Conservation (phyloP, 2,329 filamentous ascomycete species). For the Colletotrichum sp. region DNA sequence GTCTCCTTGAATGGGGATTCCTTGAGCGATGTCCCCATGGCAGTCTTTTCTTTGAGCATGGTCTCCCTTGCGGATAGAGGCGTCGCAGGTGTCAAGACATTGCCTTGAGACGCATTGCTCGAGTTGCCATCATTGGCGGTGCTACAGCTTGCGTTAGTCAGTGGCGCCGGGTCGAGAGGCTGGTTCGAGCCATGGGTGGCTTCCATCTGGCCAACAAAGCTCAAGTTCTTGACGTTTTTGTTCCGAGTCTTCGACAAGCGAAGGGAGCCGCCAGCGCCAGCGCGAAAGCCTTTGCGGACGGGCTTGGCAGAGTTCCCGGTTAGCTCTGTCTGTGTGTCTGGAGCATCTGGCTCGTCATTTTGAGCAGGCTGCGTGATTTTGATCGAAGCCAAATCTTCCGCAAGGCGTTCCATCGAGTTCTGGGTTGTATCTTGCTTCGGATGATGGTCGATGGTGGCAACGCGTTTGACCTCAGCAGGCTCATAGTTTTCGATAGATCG, state of each 20-base stretch:
- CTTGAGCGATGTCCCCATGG: too few species aligned
- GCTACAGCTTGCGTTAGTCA: background rate
- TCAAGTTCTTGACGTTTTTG: slow-evolving; percentile 4
- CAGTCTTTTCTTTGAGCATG: background rate
- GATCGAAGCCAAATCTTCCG: background rate
- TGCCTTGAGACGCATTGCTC: background rate
- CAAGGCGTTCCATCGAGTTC: background rate
- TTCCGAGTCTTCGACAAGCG: slow-evolving; percentile 35
- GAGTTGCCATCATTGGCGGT: background rate
- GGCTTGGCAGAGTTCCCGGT: background rate
- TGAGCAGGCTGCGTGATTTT: background rate
- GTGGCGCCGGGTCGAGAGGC: background rate
- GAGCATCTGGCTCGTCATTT: background rate
- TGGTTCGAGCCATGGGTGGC: background rate
- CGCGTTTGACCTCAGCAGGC: background rate
- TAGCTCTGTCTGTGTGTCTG: background rate
- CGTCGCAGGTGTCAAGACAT: background rate
- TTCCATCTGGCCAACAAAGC: background rate
- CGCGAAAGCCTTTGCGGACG: slow-evolving; percentile 28
- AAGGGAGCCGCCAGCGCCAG: slow-evolving; percentile 37
- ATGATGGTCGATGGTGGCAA: background rate
- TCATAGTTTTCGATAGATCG: background rate
- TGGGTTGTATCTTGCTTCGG: background rate
- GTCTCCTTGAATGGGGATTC: too few species aligned
- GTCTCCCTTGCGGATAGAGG: background rate